Percentiles rank a stretch among this genome's conserved stretches.
phyloP scores from a whole-genome alignment of 768 basidiomycete species.

The Russula foetens region DNA sequence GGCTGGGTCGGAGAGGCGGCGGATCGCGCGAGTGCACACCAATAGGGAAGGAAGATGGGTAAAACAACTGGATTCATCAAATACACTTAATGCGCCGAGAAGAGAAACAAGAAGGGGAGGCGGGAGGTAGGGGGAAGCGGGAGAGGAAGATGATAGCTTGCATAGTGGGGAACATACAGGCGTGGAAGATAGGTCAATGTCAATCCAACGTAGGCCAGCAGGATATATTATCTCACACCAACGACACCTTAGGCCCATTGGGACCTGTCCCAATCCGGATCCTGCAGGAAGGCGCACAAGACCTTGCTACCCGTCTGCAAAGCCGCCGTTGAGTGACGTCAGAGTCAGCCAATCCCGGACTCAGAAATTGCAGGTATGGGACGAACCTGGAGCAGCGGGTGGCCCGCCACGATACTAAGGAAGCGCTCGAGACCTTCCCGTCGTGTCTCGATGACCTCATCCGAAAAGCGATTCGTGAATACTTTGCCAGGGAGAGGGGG shows the following conservation, averaged over 20 bases:
- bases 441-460: slow-evolving; percentile 90
- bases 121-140: too few species aligned
- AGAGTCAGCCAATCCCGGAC: too few species aligned
- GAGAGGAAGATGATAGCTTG: not conserved
- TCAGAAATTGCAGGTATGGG: too few species aligned
- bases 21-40: not conserved
- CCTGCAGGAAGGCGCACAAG: slow-evolving; percentile 91
- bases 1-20: not conserved
- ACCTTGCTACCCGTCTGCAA: slow-evolving; percentile 90
- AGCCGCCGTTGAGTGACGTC: too few species aligned
- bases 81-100: not conserved
- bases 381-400: slow-evolving; percentile 87
- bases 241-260: slow-evolving; percentile 59
- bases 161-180: slow-evolving; percentile 1
- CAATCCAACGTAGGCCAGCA: not conserved
- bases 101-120: not conserved
- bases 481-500: slow-evolving; percentile 96
- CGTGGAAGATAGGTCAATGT: not conserved
- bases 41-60: not conserved
- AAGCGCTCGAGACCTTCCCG: slow-evolving; percentile 93
- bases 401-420: slow-evolving; percentile 92
- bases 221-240: not conserved
- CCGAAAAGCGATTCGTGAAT: slow-evolving; percentile 96
- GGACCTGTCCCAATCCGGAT: slow-evolving; percentile 81
- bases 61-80: not conserved